Base-by-base conservation (phyloP, 768 basidiomycete species). In the Podaxis sp. region DNA sequence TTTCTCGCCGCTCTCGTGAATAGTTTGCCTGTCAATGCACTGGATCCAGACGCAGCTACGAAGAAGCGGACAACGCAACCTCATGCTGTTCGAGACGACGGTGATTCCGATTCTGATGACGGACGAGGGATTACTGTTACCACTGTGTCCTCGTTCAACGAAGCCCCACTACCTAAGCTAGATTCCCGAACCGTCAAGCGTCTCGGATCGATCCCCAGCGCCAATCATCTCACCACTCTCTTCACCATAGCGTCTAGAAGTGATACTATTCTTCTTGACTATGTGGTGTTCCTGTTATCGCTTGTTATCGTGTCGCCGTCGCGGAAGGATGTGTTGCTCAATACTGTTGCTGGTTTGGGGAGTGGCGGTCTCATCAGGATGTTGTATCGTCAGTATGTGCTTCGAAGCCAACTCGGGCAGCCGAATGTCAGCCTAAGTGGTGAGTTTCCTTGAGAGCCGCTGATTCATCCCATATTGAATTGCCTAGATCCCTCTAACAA, bases 341-440 rank as follows among this genome's bases (percentile, higher is more conserved):
- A 84, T 36, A 75, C 77, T 1, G 77, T 86, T 0, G 76, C 84
- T 13, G 75, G 77, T 68, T 66, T 82, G 52, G 72, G 81, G 4
- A 80, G 82, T 3, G 82, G 87, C 0, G 84, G 88, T 0, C 73
- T 95, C 6, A 81, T 95, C 4, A 82, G 90, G 51, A 90, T 93
- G 70, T 74, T 95, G 33, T 96, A 88, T 70, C 78, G 92, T 1
- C 81, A 81, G 0, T 84, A 84, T 48, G 86, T 95, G 1, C 77
- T 92, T 28, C 67, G 79, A 13, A 82, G 86, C 4, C 75, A 82
- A 5, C 75, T 95, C 13, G 92, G 92, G 9, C 80, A 80, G 48
- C 85, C 88, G 19, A 83, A 81, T 17, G 65, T 59, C 4, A 67
- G 65, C 36, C 46, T 70, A 5, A 64, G 71, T 52, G 73, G 75